Base-by-base conservation (phyloP, 441 rosid species). In the Croton laevigatus region DNA sequence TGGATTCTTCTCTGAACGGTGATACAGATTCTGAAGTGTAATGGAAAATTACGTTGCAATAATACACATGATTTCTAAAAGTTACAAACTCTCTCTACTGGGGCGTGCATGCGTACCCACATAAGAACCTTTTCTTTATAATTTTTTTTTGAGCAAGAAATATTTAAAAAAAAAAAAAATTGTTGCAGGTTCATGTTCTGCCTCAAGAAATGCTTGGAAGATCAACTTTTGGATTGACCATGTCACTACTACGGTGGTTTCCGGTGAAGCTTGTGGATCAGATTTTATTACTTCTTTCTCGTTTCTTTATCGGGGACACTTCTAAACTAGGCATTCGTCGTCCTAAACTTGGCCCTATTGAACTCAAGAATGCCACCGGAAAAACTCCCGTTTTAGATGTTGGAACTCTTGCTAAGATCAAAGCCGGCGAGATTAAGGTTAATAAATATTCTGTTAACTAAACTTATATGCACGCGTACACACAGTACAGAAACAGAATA, bases 371-470 rank as follows among this genome's bases (percentile, higher is more conserved):
- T 65, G 65, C 63, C 62, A 76, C 87, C 0, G 94, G 96, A 19
- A 92, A 90, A 81, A 92, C 98, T 19, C 98, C 96, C 3, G 94
- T 92, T 23, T 66, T 92, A 68, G 97, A 92, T 66, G 79, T 92
- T 52, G 97, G 97, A 0, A 86, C 97, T 42, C 81, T 90, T 16
- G 81, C 85, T 5, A 85, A 83, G 75, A 90, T 92, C 78, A 83
- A 74, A 79, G 85, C 74, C 49, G 96, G 97, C 4, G 68, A 86
- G 59, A 81, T 92, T 73, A 90, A 90, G 96, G 97, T 86, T 38
- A 1, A 0, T 27, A 1, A 27, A 27, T 27, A 27, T 27, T 1
- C 32, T 27, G 1, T 27, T 27, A 27, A 27, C 32, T 27, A 27
- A 27, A 2, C 32, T 27, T 27, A 27, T 27, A 27, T 27, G 32